Evolutionary conservation across 83 land plant genomes (phyloP).

Genomic region (Picea abies): DNA sequence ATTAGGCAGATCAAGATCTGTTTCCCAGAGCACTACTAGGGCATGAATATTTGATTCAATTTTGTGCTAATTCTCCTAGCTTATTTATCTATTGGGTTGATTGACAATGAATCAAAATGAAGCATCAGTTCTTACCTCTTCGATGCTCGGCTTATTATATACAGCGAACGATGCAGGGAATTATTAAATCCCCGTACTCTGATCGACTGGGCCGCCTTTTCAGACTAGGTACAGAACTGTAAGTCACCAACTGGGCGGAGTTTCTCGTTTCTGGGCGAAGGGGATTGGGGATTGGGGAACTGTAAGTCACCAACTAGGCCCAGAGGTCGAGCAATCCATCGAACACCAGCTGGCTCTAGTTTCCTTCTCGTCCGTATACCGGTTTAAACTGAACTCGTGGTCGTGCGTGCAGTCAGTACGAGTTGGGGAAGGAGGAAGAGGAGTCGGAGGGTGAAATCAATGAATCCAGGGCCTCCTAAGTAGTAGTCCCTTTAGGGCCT

Average conservation of each 20-base stretch:
- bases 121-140: background rate
- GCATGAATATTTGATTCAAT: background rate
- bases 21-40: background rate
- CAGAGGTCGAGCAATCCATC: no score
- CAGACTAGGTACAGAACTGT: background rate
- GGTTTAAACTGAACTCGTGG: conserved; percentile 10
- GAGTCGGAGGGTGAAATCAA: background rate
- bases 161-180: background rate
- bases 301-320: no score
- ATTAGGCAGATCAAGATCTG: background rate
- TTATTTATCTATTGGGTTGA: background rate
- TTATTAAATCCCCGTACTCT: background rate
- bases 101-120: background rate
- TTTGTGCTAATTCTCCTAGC: background rate
- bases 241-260: background rate
- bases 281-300: no score
- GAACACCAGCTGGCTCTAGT: background rate
- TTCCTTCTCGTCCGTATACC: conserved; percentile 14
- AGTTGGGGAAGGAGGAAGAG: background rate
- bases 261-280: background rate
- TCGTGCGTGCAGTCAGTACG: conserved; percentile 7
- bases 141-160: background rate
- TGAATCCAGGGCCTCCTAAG: conserved; percentile 9
- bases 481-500: background rate
- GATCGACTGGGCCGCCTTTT: background rate